Percentiles rank a stretch among this genome's conserved stretches.
phyloP scores from a whole-genome alignment of 2,329 filamentous ascomycete genomes.

The Claviceps humidiphila region DNA sequence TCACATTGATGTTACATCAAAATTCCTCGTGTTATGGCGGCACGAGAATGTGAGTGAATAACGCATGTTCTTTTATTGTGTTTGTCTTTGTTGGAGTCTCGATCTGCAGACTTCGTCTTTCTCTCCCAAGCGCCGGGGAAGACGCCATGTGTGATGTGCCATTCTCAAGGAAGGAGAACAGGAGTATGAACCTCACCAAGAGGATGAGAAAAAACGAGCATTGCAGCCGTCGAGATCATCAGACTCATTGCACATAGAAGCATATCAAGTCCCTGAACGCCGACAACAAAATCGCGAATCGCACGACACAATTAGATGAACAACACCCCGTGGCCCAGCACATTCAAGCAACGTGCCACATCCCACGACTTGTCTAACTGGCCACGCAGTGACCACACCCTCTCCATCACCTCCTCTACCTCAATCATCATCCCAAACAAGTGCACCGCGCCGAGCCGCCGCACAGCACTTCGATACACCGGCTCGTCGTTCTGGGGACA shows the following conservation, averaged over 20 bases:
- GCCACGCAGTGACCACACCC: constrained; percentile 28
- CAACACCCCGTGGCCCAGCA: constrained; percentile 26
- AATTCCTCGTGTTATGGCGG: background rate
- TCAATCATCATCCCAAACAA: constrained; percentile 33
- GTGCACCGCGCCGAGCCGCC: constrained; percentile 26
- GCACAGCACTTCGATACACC: constrained; percentile 27
- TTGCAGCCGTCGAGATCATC: background rate
- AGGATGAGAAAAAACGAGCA: too few species aligned
- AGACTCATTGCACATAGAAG: background rate
- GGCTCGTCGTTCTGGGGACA: constrained; percentile 25
- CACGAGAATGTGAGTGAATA: too few species aligned
- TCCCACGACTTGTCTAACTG: constrained; percentile 31
- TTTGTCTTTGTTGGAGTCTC: too few species aligned
- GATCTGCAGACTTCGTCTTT: too few species aligned
- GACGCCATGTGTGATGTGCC: too few species aligned
- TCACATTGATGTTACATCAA: background rate
- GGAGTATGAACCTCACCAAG: too few species aligned
- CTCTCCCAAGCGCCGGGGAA: too few species aligned
- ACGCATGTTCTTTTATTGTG: too few species aligned
- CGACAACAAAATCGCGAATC: too few species aligned
- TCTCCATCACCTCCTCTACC: constrained; percentile 31
- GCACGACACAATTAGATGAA: constrained; percentile 18
- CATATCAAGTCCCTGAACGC: background rate
- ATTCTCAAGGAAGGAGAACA: too few species aligned
- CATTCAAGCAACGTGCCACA: constrained; percentile 27